Evolutionary conservation across 129 eudicot species (phyloP), one percentile per base, ranked within the genome.

Genomic region (Cynara cardunculus): DNA sequence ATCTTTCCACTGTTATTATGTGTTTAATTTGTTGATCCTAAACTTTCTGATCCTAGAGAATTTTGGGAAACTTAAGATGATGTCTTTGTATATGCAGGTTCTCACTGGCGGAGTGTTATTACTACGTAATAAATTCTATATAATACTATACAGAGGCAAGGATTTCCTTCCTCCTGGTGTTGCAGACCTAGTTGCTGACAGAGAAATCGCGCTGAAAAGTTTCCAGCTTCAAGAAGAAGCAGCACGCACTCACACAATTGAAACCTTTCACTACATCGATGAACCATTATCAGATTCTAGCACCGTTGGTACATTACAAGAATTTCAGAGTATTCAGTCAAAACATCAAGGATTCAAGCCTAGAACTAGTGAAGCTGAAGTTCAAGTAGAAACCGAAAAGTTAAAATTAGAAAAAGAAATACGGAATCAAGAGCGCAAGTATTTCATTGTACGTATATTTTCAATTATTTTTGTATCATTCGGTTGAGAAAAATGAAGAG

Each of bases 101-200:
- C 92, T 96, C 73, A 96, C 99, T 4, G 98, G 99, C 21, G 99
- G 99, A 80, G 93, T 91, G 72, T 93, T 96, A 41, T 72, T 96
- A 70, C 79, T 96, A 81, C 99, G 99, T 76, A 92, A 96, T 88
- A 96, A 96, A 80, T 96, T 92, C 95, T 76, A 83, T 37, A 92
- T 96, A 83, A 89, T 93, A 81, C 89, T 96, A 44, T 96, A 96
- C 80, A 88, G 99, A 87, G 99, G 99, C 80, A 96, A 96, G 78
- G 97, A 96, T 85, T 96, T 91, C 59, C 85, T 96, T 84, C 93
- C 99, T 72, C 67, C 89, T 21, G 73, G 68, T 37, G 95, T 91
- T 89, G 98, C 95, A 53, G 80, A 83, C 49, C 80, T 89, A 19
- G 99, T 96, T 64, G 81, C 83, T 66, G 89, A 89, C 62, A 85